Base-by-base conservation (phyloP, 2,329 filamentous ascomycete genomes). In the Metarhizium brunneum region DNA sequence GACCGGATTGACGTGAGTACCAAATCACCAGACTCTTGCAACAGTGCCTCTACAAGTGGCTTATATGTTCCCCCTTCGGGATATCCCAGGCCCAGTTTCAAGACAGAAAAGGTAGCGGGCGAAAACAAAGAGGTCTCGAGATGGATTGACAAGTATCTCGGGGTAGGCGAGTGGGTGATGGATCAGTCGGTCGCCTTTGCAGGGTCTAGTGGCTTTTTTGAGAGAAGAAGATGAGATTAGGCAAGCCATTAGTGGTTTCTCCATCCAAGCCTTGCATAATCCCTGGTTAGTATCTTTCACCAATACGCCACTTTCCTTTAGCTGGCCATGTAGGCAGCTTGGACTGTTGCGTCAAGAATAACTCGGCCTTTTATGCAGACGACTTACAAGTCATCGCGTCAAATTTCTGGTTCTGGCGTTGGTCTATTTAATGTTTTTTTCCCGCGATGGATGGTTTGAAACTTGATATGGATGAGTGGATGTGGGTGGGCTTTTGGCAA, bases 151-250 rank as follows among this genome's bases (percentile, higher is more conserved):
- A 92, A 87, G 70, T 97, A 97, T 71, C 84, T 97, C 47, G 90
- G 90, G 60, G 86, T 96, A 18, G 94, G 94, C 64, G 94, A 99
- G 77, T 96, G 91, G 84, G 88, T 96, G 61, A 95, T 99, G 91
- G 94, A 99, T 72, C 88, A 95, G 76, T 95, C 91, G 35, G 90
- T 97, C 36, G 92, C 92, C 45, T 83, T 97, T 56, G 89, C 96
- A 69, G 88, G 90, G 47, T 86, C 88, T 51, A 95, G 89, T 68
- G 82, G 86, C 58, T 99, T 85, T 74, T 99, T 99, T 70, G 92
- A 96, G 76, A 83, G 94, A 67, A 92, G 84, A 71, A 83, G 92
- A 76, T 95, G 77, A 77, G n/a, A n/a, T 50, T 14, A 10, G 29
- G 32, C 32, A 11, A 51, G 30, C 20, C 25, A 13, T 14, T 29